Evolutionary conservation across 108 stramenopile genomes (phyloP).

Genomic region (Cyclotella baltica): DNA sequence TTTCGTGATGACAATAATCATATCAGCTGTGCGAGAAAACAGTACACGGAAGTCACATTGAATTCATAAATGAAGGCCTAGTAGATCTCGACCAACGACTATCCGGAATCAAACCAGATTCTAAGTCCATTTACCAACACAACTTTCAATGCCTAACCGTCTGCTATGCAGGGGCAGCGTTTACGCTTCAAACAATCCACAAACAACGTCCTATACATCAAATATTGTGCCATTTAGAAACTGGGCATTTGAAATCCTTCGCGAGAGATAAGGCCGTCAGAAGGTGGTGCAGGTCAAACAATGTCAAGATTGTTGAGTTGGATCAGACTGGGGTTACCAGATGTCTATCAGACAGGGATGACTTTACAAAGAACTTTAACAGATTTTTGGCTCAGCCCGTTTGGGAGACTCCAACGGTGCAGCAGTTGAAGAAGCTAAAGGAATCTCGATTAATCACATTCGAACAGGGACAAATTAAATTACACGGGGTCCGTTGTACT

Average conservation of each 20-base stretch:
- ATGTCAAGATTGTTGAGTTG: constrained; percentile 59
- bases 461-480: constrained; percentile 26
- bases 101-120: constrained; percentile 13
- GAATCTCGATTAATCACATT: constrained; percentile 17
- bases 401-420: constrained; percentile 44
- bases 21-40: constrained; percentile 43
- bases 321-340: constrained; percentile 75
- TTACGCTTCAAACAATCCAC: constrained; percentile 56
- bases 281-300: constrained; percentile 61
- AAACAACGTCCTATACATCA: constrained; percentile 55
- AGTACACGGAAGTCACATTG: constrained; percentile 76
- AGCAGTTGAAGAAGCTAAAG: constrained; percentile 25
- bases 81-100: constrained; percentile 62
- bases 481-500: constrained; percentile 30
- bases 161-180: constrained; percentile 57
- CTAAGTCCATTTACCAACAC: constrained; percentile 24
- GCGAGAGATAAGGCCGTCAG: constrained; percentile 66
- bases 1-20: neutral
- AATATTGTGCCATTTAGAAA: constrained; percentile 74
- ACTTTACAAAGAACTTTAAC: constrained; percentile 58
- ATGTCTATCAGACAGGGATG: constrained; percentile 62
- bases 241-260: constrained; percentile 70
- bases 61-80: constrained; percentile 72
- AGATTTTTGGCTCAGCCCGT: constrained; percentile 55
- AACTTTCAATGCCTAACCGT: constrained; percentile 65